A percentile compares a stretch with the other conserved stretches of the same genome.
phyloP scores from a whole-genome alignment of 2,329 filamentous ascomycete species.

The Monosporascus sp. region DNA sequence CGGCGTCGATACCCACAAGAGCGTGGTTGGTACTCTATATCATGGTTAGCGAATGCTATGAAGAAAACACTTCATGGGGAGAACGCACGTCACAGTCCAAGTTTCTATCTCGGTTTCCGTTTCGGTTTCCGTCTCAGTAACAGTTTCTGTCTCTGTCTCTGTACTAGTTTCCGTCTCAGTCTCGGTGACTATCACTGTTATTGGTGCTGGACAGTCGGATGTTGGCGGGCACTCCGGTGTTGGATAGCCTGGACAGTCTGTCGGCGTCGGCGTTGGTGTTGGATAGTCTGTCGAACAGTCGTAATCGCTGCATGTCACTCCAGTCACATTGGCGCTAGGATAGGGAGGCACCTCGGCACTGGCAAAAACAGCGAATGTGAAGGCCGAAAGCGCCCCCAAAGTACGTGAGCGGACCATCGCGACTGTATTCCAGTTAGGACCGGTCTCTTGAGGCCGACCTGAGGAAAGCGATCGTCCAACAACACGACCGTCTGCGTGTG shows the following conservation, averaged over 20 bases:
- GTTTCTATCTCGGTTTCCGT: conserved; percentile 11
- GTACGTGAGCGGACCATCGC: conserved; percentile 17
- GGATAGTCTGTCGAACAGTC: too few species aligned
- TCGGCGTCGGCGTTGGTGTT: too few species aligned
- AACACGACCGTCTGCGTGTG: conserved; percentile 1
- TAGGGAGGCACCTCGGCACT: conserved; percentile 12
- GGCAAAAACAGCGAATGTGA: conserved; percentile 14
- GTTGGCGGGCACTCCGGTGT: conserved; percentile 4
- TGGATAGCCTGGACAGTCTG: not conserved
- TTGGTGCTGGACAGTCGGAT: not conserved
- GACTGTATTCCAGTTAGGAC: conserved; percentile 2
- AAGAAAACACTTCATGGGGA: not conserved
- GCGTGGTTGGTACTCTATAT: conserved; percentile 13
- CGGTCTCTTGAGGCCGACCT: conserved; percentile 1
- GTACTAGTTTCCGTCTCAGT: conserved; percentile 10
- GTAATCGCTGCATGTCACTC: not conserved
- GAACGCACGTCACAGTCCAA: conserved; percentile 6
- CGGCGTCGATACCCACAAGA: conserved; percentile 7
- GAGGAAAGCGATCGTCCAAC: not conserved
- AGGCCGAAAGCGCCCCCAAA: conserved; percentile 15
- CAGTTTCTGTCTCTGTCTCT: conserved; percentile 11
- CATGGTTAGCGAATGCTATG: conserved; percentile 5
- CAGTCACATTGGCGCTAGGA: not conserved
- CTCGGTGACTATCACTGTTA: conserved; percentile 13
- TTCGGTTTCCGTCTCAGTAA: conserved; percentile 15